phyloP scores from a whole-genome alignment of 805 yeast species.

The Myxozyma udenii region DNA sequence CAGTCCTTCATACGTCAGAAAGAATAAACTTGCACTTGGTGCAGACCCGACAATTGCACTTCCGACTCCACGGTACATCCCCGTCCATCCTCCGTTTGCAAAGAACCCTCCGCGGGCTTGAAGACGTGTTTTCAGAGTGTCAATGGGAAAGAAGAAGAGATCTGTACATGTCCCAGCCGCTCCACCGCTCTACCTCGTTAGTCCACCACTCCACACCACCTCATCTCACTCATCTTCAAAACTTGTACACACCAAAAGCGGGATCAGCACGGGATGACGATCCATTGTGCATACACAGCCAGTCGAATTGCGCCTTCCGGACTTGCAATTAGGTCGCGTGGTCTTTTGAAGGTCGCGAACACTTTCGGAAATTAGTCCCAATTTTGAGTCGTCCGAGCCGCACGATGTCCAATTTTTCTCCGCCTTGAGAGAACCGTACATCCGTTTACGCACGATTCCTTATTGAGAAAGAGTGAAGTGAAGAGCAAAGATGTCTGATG shows the following conservation, averaged over 20 bases:
- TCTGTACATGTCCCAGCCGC: constrained; percentile 97
- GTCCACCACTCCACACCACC: too few species aligned
- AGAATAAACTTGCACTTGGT: constrained; percentile 71
- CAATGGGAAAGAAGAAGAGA: constrained; percentile 91
- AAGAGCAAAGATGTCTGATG: too few species aligned
- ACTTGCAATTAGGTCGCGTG: too few species aligned
- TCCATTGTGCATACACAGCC: constrained; percentile 20
- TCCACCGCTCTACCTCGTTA: constrained; percentile 70
- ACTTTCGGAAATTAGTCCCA: too few species aligned
- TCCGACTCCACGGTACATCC: constrained; percentile 88
- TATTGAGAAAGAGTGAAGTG: too few species aligned
- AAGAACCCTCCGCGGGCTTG: constrained; percentile 96
- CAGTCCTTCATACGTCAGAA: constrained; percentile 77
- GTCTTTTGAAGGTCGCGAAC: too few species aligned
- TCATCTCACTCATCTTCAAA: neutral
- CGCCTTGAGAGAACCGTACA: too few species aligned
- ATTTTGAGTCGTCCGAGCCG: too few species aligned
- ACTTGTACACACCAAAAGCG: constrained; percentile 24
- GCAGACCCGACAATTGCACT: constrained; percentile 94
- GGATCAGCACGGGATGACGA: constrained; percentile 26
- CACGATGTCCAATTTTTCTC: too few species aligned
- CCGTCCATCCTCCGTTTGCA: constrained; percentile 86
- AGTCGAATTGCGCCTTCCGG: too few species aligned
- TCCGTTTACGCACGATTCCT: too few species aligned
- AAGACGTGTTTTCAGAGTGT: constrained; percentile 86